phyloP scores from a whole-genome alignment of 164 flowering plant species.

The Macadamia integrifolia region DNA sequence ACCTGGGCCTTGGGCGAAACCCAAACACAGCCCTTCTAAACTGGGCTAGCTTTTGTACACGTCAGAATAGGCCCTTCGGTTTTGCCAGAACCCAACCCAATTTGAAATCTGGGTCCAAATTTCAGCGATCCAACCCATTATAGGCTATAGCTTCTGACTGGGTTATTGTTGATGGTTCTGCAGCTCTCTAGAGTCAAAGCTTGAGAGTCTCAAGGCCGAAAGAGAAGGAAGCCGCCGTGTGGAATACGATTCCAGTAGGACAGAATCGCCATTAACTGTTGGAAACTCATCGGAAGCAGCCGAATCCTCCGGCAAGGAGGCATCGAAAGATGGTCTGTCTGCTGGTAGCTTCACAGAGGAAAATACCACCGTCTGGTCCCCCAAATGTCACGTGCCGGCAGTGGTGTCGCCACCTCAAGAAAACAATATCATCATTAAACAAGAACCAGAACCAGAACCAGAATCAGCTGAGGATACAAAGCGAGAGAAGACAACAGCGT shows the following conservation, averaged over 20 bases:
- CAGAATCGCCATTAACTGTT: slow-evolving; percentile 37
- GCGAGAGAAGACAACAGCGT: not conserved
- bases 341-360: slow-evolving; percentile 54
- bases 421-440: not conserved
- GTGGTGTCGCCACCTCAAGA: not conserved
- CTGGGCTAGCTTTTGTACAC: no score
- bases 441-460: slow-evolving; percentile 23
- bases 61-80: no score
- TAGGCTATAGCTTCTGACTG: no score
- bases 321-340: slow-evolving; percentile 24
- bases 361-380: slow-evolving; percentile 27
- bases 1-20: no score
- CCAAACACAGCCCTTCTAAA: no score
- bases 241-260: slow-evolving; percentile 36
- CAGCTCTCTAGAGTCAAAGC: slow-evolving; percentile 72
- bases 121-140: no score
- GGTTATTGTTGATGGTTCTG: not conserved
- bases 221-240: slow-evolving; percentile 18
- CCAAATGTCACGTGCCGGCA: slow-evolving; percentile 30
- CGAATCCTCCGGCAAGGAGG: slow-evolving; percentile 27
- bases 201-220: slow-evolving; percentile 47
- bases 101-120: no score
- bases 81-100: no score
- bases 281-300: slow-evolving; percentile 27
- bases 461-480: slow-evolving; percentile 18